Evolutionary conservation across 352 stramenopile genomes (phyloP).

Genomic region (Phytophthora boehmeriae): DNA sequence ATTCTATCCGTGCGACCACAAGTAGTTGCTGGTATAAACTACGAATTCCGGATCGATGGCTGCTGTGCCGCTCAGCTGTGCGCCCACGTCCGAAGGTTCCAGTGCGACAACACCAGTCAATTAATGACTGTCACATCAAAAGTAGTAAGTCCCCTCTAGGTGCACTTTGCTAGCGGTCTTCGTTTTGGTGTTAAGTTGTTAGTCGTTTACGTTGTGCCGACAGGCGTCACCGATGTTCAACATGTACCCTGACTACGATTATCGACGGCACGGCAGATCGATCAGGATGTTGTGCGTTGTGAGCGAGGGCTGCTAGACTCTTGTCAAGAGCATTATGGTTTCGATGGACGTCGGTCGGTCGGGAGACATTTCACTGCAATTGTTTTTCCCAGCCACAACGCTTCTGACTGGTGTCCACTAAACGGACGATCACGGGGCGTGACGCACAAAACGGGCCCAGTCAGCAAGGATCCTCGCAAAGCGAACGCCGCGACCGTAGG

Average conservation of each 20-base stretch:
- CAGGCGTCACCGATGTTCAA: not conserved
- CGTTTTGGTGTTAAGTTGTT: not conserved
- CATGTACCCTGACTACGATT: not conserved
- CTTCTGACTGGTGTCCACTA: too few relatives aligned
- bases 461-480: too few relatives aligned
- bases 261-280: conserved; percentile 1
- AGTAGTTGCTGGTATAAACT: conserved; percentile 31
- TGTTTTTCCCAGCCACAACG: too few relatives aligned
- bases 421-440: too few relatives aligned
- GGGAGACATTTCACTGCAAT: too few relatives aligned
- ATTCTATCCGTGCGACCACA: conserved; percentile 17
- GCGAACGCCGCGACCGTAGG: not conserved
- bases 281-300: not conserved
- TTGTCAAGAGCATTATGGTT: not conserved
- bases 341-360: too few relatives aligned
- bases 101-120: too few relatives aligned
- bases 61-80: conserved; percentile 16
- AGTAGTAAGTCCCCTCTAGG: not conserved
- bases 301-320: not conserved
- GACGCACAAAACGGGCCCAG: too few relatives aligned
- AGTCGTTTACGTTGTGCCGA: conserved; percentile 1
- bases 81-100: not conserved
- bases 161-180: not conserved
- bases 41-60: conserved; percentile 24
- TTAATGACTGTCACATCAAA: too few relatives aligned